A percentile compares a stretch with the other conserved stretches of the same genome.
Evolutionary conservation across 2,329 filamentous ascomycete genomes (phyloP).

Genomic region (Camillea tinctor): DNA sequence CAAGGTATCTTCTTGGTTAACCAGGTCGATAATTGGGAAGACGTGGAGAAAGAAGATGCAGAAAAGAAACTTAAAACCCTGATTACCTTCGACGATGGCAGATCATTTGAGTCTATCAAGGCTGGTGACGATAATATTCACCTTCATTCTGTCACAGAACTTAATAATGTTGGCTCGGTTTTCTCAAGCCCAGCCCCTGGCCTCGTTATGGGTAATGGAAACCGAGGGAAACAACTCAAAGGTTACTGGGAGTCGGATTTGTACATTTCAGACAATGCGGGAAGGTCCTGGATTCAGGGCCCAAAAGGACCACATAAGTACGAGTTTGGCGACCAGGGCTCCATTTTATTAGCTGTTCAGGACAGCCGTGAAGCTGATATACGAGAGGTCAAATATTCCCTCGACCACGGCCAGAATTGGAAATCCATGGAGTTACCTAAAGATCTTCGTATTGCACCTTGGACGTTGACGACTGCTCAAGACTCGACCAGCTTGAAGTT

Average conservation of each 20-base stretch:
- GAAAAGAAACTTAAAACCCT: constrained; percentile 71
- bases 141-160: constrained; percentile 86
- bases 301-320: constrained; percentile 87
- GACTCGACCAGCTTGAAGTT: constrained; percentile 95
- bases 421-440: constrained; percentile 65
- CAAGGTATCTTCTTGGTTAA: constrained; percentile 93
- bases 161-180: constrained; percentile 78
- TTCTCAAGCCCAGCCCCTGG: constrained; percentile 94
- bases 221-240: constrained; percentile 74
- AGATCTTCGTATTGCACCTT: constrained; percentile 65
- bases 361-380: constrained; percentile 66
- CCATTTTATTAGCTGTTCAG: constrained; percentile 78
- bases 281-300: constrained; percentile 75
- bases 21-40: constrained; percentile 79
- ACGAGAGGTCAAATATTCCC: constrained; percentile 67
- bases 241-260: constrained; percentile 73
- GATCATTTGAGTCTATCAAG: constrained; percentile 75
- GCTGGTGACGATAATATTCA: constrained; percentile 69
- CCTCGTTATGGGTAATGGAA: constrained; percentile 90
- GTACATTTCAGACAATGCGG: constrained; percentile 88
- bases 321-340: constrained; percentile 92
- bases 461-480: constrained; percentile 79
- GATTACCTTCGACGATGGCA: constrained; percentile 94
- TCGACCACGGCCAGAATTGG: constrained; percentile 90
- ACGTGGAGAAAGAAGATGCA: constrained; percentile 58